These are phyloP conservation scores for Iris macrosiphon DNA, from an alignment of 106 monocot genomes.

Conservation along the genomic window DNA sequence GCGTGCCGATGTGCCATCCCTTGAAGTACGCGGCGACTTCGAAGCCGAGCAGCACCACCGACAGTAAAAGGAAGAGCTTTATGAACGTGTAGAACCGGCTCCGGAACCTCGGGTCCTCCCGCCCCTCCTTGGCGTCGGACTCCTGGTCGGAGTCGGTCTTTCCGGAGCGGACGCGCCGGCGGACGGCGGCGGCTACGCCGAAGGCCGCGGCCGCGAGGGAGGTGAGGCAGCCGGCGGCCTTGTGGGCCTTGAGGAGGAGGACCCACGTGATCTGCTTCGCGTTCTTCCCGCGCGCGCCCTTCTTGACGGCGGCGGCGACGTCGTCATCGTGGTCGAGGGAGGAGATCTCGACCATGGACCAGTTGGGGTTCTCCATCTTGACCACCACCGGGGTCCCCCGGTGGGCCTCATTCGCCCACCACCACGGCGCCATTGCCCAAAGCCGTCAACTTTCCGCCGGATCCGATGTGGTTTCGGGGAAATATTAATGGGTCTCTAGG, in stretches of 20 bases:
- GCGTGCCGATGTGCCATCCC: conserved; percentile 52
- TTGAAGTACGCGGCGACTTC: conserved; percentile 72
- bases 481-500: background rate
- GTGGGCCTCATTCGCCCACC: conserved; percentile 49
- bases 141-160: conserved; percentile 49
- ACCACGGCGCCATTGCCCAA: conserved; percentile 14
- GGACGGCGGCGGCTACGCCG: conserved; percentile 40
- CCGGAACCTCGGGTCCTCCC: conserved; percentile 23
- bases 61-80: conserved; percentile 52
- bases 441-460: background rate
- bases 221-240: conserved; percentile 77
- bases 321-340: conserved; percentile 15
- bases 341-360: conserved; percentile 40
- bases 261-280: conserved; percentile 94
- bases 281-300: conserved; percentile 58
- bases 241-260: conserved; percentile 77
- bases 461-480: background rate
- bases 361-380: conserved; percentile 86
- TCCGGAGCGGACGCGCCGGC: conserved; percentile 64
- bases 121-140: background rate
- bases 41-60: conserved; percentile 52
- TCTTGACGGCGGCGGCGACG: conserved; percentile 11
- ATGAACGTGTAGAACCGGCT: conserved; percentile 63
- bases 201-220: conserved; percentile 8
- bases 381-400: conserved; percentile 69